Evolutionary conservation across 768 basidiomycete species (phyloP).

Genomic region (Mycena galopus): DNA sequence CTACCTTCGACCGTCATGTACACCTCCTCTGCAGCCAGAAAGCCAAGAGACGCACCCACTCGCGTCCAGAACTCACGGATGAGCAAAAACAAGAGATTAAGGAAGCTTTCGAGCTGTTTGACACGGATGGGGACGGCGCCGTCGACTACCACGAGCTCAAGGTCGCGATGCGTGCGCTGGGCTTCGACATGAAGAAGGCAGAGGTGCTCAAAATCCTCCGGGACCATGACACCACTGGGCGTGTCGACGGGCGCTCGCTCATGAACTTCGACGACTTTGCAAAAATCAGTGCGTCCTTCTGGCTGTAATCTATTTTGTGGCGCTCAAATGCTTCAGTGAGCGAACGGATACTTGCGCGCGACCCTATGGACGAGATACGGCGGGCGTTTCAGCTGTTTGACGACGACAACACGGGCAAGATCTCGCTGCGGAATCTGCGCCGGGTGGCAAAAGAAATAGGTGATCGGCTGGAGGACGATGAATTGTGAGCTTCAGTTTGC

Average conservation of each 20-base stretch:
- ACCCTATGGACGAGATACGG: slow-evolving; percentile 96
- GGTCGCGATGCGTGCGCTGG: slow-evolving; percentile 97
- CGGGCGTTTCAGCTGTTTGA: slow-evolving; percentile 98
- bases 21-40: slow-evolving; percentile 79
- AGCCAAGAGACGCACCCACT: slow-evolving; percentile 77
- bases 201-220: slow-evolving; percentile 95
- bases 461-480: slow-evolving; percentile 94
- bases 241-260: too few relatives aligned
- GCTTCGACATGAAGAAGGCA: slow-evolving; percentile 98
- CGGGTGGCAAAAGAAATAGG: slow-evolving; percentile 98
- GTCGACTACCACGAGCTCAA: slow-evolving; percentile 99
- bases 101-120: slow-evolving; percentile 99
- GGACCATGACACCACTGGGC: slow-evolving; percentile 89
- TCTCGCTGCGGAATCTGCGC: slow-evolving; percentile 89
- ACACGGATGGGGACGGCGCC: slow-evolving; percentile 97
- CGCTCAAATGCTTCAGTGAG: slow-evolving; percentile 73
- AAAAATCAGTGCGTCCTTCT: slow-evolving; percentile 82
- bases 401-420: slow-evolving; percentile 95
- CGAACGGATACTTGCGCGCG: slow-evolving; percentile 91
- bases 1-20: slow-evolving; percentile 58
- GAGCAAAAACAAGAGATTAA: slow-evolving; percentile 97
- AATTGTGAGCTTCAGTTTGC: slow-evolving; percentile 75
- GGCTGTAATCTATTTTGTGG: not conserved
- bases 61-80: slow-evolving; percentile 87
- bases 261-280: slow-evolving; percentile 97